A percentile compares a stretch with the other conserved stretches of the same genome.
phyloP scores from a whole-genome alignment of 371 early-diverging fungal species.

The Phascolomyces articulosus region DNA sequence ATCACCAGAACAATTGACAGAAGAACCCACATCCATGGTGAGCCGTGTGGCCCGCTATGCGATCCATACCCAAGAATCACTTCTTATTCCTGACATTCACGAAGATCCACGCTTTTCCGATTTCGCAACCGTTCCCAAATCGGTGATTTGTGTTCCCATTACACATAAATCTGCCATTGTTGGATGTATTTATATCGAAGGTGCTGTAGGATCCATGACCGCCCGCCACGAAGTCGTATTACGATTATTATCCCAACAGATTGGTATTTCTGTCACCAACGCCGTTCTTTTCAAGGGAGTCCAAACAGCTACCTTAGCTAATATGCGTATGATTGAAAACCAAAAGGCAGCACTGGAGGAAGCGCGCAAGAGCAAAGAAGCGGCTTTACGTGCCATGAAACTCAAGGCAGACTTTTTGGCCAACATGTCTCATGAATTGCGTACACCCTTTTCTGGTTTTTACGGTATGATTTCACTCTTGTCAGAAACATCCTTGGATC shows the following conservation, averaged over 20 bases:
- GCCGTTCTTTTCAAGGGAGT: slow-evolving; percentile 58
- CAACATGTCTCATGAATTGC: slow-evolving; percentile 66
- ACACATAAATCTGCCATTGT: slow-evolving; percentile 58
- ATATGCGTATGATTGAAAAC: slow-evolving; percentile 54
- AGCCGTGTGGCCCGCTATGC: slow-evolving; percentile 46
- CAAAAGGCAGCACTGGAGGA: slow-evolving; percentile 54
- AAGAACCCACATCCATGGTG: slow-evolving; percentile 41
- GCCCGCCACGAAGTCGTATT: slow-evolving; percentile 56
- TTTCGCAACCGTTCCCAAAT: slow-evolving; percentile 33
- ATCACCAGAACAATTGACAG: slow-evolving; percentile 35
- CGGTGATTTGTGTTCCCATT: slow-evolving; percentile 62
- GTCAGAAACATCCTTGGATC: slow-evolving; percentile 57
- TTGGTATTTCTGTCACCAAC: slow-evolving; percentile 65
- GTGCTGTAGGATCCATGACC: slow-evolving; percentile 52
- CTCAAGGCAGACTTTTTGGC: slow-evolving; percentile 60
- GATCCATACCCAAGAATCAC: slow-evolving; percentile 42
- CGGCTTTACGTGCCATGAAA: slow-evolving; percentile 52
- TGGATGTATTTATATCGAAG: slow-evolving; percentile 65
- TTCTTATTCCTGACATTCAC: slow-evolving; percentile 42
- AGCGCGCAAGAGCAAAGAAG: slow-evolving; percentile 54
- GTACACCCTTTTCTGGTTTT: slow-evolving; percentile 65
- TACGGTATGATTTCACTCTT: slow-evolving; percentile 65
- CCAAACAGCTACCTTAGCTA: slow-evolving; percentile 48
- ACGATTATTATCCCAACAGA: slow-evolving; percentile 57
- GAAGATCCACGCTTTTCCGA: slow-evolving; percentile 48